Conservation (phyloP, 176 grass and related monocot genomes). For the Aegilops sharonensis region DNA sequence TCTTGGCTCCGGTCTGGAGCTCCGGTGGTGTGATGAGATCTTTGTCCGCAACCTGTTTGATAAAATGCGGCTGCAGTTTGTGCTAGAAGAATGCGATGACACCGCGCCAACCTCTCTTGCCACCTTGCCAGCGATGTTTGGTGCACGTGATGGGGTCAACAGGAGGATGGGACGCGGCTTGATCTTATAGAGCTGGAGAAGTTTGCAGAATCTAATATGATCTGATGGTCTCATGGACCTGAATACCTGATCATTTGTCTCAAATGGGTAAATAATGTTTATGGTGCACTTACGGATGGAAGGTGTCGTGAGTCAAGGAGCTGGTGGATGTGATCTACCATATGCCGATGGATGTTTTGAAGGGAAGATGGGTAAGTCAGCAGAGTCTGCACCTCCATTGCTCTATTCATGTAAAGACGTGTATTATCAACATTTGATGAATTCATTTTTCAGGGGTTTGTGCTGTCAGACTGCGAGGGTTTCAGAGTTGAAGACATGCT, state of each 20-base stretch:
- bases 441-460: conserved; percentile 26
- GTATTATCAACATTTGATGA: conserved; percentile 8
- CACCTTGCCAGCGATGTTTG: conserved; percentile 20
- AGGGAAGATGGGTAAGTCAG: too few species aligned
- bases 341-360: conserved; percentile 1
- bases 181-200: conserved; percentile 19
- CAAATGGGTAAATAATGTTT: conserved; percentile 24
- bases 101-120: conserved; percentile 11
- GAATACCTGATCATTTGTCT: conserved; percentile 17
- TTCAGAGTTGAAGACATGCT: conserved; percentile 15
- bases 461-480: conserved; percentile 26
- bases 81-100: conserved; percentile 1
- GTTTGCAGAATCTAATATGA: conserved; percentile 7
- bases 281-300: conserved; percentile 39
- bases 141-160: conserved; percentile 26
- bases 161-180: conserved; percentile 18
- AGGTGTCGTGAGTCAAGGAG: conserved; percentile 19
- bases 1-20: neutral
- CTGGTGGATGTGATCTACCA: conserved; percentile 27
- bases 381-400: neutral
- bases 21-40: neutral
- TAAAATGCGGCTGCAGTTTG: neutral
- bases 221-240: neutral
- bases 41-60: conserved; percentile 13
- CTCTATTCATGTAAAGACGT: neutral